These are phyloP conservation scores for Aaosphaeria arxii DNA, from an alignment of 2,329 filamentous ascomycete species.

Conservation along the genomic window DNA sequence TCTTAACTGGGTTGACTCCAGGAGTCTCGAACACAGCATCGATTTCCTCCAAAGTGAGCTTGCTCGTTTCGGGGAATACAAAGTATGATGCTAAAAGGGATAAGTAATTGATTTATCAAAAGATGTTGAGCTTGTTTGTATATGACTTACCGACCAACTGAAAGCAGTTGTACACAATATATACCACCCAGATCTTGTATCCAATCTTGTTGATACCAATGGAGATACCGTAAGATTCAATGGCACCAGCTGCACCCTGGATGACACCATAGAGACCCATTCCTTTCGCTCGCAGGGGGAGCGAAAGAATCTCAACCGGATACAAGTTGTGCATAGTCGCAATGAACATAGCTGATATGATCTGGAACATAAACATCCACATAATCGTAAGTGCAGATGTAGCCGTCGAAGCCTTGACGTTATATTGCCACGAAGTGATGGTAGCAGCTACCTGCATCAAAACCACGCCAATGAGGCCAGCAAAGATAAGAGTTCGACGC, in stretches of 20 bases:
- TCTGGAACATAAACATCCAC: slow-evolving; percentile 50
- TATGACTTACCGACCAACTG: slow-evolving; percentile 35
- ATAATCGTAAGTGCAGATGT: slow-evolving; percentile 43
- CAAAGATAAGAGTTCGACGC: too few relatives aligned
- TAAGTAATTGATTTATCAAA: too few relatives aligned
- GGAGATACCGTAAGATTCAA: slow-evolving; percentile 47
- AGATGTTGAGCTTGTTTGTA: too few relatives aligned
- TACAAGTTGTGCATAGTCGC: slow-evolving; percentile 51
- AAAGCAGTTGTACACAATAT: slow-evolving; percentile 49
- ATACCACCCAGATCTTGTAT: slow-evolving; percentile 53
- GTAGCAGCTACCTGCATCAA: too few relatives aligned
- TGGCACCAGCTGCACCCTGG: slow-evolving; percentile 43
- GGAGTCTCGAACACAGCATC: slow-evolving; percentile 56
- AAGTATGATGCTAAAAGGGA: slow-evolving; percentile 40
- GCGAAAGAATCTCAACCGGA: slow-evolving; percentile 44
- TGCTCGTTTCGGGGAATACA: slow-evolving; percentile 53
- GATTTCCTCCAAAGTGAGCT: slow-evolving; percentile 54
- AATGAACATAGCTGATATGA: slow-evolving; percentile 45
- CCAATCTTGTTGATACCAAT: slow-evolving; percentile 47
- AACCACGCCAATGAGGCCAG: too few relatives aligned
- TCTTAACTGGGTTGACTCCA: slow-evolving; percentile 43
- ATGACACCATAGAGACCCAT: slow-evolving; percentile 48
- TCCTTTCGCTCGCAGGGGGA: slow-evolving; percentile 39
- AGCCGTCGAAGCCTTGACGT: slow-evolving; percentile 21
- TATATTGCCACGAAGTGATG: too few relatives aligned